Conservation (phyloP, 2,329 filamentous ascomycete genomes). For the Fusarium domesticum region DNA sequence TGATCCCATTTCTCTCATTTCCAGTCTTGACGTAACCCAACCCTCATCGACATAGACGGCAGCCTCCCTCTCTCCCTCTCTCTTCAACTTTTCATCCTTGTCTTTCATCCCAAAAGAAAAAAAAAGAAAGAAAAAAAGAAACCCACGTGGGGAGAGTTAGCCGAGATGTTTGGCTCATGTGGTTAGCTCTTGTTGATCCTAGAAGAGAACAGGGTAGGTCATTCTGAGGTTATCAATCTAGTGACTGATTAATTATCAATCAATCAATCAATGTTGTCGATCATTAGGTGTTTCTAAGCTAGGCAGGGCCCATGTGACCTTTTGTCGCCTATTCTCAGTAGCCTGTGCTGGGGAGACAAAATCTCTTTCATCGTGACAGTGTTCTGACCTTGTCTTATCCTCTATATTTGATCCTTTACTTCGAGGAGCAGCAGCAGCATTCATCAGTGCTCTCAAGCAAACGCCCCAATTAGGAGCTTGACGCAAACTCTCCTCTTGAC, state of each 20-base stretch:
- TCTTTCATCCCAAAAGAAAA: too few relatives aligned
- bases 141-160: conserved; percentile 14
- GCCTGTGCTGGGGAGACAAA: too few relatives aligned
- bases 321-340: conserved; percentile 3
- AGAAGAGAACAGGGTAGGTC: not conserved
- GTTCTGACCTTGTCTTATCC: too few relatives aligned
- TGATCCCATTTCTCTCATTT: not conserved
- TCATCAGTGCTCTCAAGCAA: too few relatives aligned
- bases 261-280: conserved; percentile 4
- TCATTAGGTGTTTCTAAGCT: conserved; percentile 1
- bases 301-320: conserved; percentile 1
- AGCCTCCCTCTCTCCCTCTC: not conserved
- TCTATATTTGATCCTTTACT: too few relatives aligned
- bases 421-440: too few relatives aligned
- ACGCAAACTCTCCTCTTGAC: not conserved
- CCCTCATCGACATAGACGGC: not conserved
- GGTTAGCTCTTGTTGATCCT: not conserved
- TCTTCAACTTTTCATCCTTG: too few relatives aligned
- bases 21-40: conserved; percentile 2
- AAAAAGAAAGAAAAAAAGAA: too few relatives aligned
- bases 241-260: conserved; percentile 7
- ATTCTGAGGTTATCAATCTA: too few relatives aligned
- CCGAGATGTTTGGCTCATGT: conserved; percentile 6
- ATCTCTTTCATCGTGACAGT: too few relatives aligned
- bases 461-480: too few relatives aligned